These are phyloP conservation scores for Lepidium aucheri DNA, from an alignment of 345 rosid genomes.

Conservation along the genomic window DNA sequence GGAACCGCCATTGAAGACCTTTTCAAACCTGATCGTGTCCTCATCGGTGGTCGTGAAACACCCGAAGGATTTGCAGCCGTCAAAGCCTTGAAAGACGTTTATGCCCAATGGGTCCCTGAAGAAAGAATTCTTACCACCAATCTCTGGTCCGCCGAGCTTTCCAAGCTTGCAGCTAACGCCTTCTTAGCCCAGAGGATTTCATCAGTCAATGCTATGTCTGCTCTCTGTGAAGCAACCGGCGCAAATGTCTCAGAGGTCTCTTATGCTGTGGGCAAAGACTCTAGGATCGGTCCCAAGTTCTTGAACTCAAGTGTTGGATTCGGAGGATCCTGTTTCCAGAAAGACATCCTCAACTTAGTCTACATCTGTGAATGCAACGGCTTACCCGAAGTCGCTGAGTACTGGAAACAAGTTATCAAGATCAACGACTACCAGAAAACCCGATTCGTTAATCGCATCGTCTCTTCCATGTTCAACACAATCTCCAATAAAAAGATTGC, in stretches of 20 bases:
- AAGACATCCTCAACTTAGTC: constrained; percentile 76
- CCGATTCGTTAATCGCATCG: constrained; percentile 79
- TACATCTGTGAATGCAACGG: constrained; percentile 95
- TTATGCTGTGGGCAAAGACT: constrained; percentile 68
- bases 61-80: constrained; percentile 79
- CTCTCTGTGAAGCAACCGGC: constrained; percentile 87
- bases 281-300: constrained; percentile 81
- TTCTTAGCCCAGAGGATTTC: constrained; percentile 89
- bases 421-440: constrained; percentile 84
- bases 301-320: constrained; percentile 86
- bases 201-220: constrained; percentile 89
- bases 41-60: constrained; percentile 89
- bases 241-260: constrained; percentile 76
- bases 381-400: constrained; percentile 86
- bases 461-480: constrained; percentile 85
- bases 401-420: constrained; percentile 96
- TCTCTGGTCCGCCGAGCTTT: constrained; percentile 94
- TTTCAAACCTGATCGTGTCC: constrained; percentile 71
- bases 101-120: constrained; percentile 84
- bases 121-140: constrained; percentile 75
- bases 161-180: constrained; percentile 93
- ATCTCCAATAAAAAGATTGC: constrained; percentile 83
- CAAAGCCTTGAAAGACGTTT: constrained; percentile 65
- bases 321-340: constrained; percentile 91
- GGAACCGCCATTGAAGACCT: constrained; percentile 85